Base-by-base conservation (phyloP, 192 early-diverging fungal genomes). In the Helicostylum pulchrum region DNA sequence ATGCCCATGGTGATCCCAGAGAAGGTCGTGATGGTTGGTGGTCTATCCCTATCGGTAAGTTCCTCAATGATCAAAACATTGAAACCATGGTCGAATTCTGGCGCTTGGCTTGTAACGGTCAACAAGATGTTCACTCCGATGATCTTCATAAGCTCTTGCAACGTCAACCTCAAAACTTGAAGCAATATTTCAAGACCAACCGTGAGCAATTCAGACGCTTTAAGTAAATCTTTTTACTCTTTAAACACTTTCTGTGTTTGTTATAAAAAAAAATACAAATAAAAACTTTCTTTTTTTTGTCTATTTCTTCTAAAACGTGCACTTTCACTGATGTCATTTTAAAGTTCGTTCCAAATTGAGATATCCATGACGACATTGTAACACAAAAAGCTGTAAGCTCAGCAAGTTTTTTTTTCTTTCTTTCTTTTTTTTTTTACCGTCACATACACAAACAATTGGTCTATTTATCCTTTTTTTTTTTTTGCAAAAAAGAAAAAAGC, bases 31-130 rank as follows among this genome's bases (percentile, higher is more conserved):
- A 70, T 51, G 19, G 15, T 19, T 61, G 45, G 19, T 70, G 44
- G 26, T 62, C 60, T 12, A 62, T 70, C 46, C 68, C 68, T 19
- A 45, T 70, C 45, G 68, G 60, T 12, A 46, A 53, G 10, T 70
- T 63, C 44, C 26, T 70, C 7, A 70, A 62, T 31, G 61, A 64
- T 26, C 53, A 56, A 15, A 26, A 32, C 10, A 70, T 70, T 44
- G 68, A 70, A 7, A 48, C 45, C 43, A 57, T 64, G 8, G 30
- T 70, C 7, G 68, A 70, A 12, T 34, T 36, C 45, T 63, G 60
- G 60, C 53, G 53, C 7, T 30, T 70, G 45, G 46, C 47, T 17
- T 63, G 53, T 30, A 26, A 49, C 8, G 54, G 54, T 30, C 36
- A 32, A 30, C 23, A 34, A 7, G 68, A 70, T 51, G 23, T 57